A percentile compares a stretch with the other conserved stretches of the same genome.
phyloP scores from a whole-genome alignment of 495 filamentous ascomycete genomes.

The Neurospora terricola region DNA sequence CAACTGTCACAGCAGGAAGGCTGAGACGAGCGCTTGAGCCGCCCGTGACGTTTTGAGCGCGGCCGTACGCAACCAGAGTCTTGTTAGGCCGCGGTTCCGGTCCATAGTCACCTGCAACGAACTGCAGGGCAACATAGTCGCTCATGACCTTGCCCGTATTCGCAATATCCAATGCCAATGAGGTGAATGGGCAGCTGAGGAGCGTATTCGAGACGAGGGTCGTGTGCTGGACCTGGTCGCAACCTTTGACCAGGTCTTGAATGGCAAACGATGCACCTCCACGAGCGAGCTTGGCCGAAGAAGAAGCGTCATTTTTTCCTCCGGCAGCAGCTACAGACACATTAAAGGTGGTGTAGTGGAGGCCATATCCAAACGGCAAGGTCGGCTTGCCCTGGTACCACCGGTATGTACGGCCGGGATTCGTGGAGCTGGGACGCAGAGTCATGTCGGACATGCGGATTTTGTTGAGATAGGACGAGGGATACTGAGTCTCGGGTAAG shows the following conservation, averaged over 20 bases:
- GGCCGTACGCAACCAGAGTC: constrained; percentile 47
- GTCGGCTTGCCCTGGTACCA: constrained; percentile 34
- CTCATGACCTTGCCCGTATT: constrained; percentile 45
- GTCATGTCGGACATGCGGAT: constrained; percentile 34
- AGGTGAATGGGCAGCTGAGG: constrained; percentile 28
- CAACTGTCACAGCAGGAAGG: constrained; percentile 35
- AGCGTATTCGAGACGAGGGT: constrained; percentile 15
- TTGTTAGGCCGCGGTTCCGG: constrained; percentile 53
- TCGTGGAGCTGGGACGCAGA: constrained; percentile 21
- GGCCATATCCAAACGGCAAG: constrained; percentile 39
- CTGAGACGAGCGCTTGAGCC: constrained; percentile 14
- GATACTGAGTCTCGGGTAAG: constrained; percentile 48
- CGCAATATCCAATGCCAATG: constrained; percentile 19
- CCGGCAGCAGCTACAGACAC: constrained; percentile 16
- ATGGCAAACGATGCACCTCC: not conserved
- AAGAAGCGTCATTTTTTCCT: constrained; percentile 14
- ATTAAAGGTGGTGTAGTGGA: constrained; percentile 40
- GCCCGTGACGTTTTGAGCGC: constrained; percentile 36
- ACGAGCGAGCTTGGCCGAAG: constrained; percentile 10
- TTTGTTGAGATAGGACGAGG: constrained; percentile 27
- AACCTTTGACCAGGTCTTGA: constrained; percentile 11
- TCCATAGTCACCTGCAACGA: constrained; percentile 43
- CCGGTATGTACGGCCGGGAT: constrained; percentile 35
- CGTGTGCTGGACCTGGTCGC: not conserved
- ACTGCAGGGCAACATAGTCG: constrained; percentile 49